Evolutionary conservation across 164 flowering plant genomes (phyloP), one percentile per base, ranked within the genome.

Genomic region (Protea cynaroides): DNA sequence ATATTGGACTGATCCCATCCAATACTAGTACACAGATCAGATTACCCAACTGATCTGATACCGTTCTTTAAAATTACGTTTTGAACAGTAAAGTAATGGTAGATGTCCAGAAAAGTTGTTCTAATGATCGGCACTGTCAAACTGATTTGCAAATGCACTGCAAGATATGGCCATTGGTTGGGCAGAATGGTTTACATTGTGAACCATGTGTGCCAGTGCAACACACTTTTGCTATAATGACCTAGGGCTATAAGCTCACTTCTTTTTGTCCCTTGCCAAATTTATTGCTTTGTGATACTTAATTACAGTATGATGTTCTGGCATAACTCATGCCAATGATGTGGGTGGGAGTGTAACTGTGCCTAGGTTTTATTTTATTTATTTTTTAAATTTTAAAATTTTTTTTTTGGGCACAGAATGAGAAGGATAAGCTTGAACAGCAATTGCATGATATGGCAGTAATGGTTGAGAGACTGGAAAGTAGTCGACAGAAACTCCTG

Each of bases 391-490:
- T 22, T 67, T 59, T 2, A 18, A 62, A 66, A 19, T 58, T 55
- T 2, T 54, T 4, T 21, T 59, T 40, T 68, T 23, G 52, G 60
- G 76, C 53, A 71, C 83, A 94, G 98, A 86, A 91, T 68, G 97
- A 94, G 38, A 94, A 84, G 70, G 86, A 87, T 71, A 94, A 79
- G 78, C 82, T 89, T 65, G 97, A 94, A 80, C 82, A 78, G 71
- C 91, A 94, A 78, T 69, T 94, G 84, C 98, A 94, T 78, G 97
- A 89, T 69, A 85, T 91, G 93, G 97, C 97, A 68, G 82, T 89
- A 53, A 83, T 83, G 75, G 80, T 91, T 66, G 97, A 94, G 77
- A 87, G 86, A 72, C 73, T 94, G 68, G 98, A 94, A 76, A 84
- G 75, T 64, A 86, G 98, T 67, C 83, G 98, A 51, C 98, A 90